phyloP scores from a whole-genome alignment of 441 rosid genomes.

The Euphorbia schlechtendalii region DNA sequence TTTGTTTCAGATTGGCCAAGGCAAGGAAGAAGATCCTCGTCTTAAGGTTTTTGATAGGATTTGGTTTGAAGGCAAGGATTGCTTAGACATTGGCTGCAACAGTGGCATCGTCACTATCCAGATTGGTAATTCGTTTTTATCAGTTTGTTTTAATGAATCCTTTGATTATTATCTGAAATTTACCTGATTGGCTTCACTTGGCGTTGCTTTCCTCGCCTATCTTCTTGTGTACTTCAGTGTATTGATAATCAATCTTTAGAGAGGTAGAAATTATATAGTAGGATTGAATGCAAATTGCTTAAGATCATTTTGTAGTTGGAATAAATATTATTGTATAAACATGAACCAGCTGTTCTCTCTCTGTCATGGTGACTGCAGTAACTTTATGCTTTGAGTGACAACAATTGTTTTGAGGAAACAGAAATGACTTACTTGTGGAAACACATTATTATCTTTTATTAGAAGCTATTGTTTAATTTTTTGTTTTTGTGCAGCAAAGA shows the following conservation, averaged over 20 bases:
- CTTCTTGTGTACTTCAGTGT: background rate
- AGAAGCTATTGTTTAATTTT: background rate
- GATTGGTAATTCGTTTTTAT: slow-evolving; percentile 38
- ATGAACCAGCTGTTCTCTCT: background rate
- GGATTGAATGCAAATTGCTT: background rate
- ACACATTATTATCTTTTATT: background rate
- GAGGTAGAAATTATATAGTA: background rate
- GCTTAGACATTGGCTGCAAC: slow-evolving; percentile 92
- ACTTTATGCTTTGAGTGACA: background rate
- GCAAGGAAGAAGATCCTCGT: slow-evolving; percentile 77
- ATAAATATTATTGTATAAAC: background rate
- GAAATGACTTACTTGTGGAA: background rate
- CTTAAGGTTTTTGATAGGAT: slow-evolving; percentile 63
- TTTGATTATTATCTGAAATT: background rate
- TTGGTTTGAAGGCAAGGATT: slow-evolving; percentile 73
- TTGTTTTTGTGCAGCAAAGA: slow-evolving; percentile 47
- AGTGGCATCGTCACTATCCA: slow-evolving; percentile 67
- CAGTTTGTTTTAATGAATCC: background rate
- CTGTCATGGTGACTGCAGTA: background rate
- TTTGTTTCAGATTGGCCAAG: slow-evolving; percentile 49
- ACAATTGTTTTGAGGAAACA: background rate
- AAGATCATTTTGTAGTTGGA: background rate
- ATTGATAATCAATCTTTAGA: background rate
- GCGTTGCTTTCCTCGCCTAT: background rate
- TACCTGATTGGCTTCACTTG: background rate